Evolutionary conservation across 1,284 basidiomycete species (phyloP).

Genomic region (Sanghuangporus baumii): DNA sequence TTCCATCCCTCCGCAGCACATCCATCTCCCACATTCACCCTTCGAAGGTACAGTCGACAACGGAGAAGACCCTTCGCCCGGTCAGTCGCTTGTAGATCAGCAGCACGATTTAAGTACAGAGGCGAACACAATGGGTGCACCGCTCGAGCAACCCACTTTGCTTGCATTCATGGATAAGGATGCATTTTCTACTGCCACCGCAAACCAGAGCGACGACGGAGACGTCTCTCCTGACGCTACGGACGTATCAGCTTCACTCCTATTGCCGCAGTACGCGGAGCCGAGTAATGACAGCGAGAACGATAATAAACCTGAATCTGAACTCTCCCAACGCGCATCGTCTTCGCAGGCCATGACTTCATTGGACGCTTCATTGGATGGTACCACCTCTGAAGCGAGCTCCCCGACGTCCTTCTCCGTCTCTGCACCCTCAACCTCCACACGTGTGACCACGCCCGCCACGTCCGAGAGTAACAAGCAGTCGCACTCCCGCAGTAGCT

Average conservation of each 20-base stretch:
- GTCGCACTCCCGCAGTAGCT: not conserved
- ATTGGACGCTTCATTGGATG: conserved; percentile 10
- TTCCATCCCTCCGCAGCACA: not conserved
- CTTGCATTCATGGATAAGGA: not conserved
- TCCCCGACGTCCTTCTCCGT: not conserved
- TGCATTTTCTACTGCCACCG: not conserved
- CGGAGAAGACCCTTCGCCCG: no score
- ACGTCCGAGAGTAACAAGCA: not conserved
- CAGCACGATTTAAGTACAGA: not conserved
- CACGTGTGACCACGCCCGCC: conserved; percentile 16
- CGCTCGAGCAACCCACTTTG: not conserved
- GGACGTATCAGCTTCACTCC: not conserved
- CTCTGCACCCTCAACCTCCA: conserved; percentile 17
- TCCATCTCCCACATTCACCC: not conserved
- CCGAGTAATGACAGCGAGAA: not conserved
- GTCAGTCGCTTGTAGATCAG: conserved; percentile 17
- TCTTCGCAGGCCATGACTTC: conserved; percentile 1
- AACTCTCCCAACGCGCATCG: not conserved
- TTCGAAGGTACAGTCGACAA: no score
- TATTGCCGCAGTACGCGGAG: not conserved
- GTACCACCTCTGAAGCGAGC: not conserved
- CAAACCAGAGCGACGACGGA: not conserved
- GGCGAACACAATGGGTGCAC: not conserved
- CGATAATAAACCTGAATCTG: not conserved
- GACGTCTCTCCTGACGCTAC: not conserved